phyloP scores from a whole-genome alignment of 2,329 filamentous ascomycete genomes.

The Sarocladiaceae sp. region DNA sequence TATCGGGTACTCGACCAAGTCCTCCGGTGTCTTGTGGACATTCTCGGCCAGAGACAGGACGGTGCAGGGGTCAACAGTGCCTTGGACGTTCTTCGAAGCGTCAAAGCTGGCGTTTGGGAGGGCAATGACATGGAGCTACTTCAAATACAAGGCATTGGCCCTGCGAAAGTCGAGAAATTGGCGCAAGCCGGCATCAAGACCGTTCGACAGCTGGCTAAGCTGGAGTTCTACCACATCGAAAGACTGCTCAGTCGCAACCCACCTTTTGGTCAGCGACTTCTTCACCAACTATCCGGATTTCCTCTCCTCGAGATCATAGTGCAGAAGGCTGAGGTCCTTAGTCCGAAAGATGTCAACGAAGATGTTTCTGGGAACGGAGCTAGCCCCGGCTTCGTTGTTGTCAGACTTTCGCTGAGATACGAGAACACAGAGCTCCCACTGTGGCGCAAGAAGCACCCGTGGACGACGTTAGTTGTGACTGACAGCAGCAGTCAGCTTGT shows the following conservation, averaged over 20 bases:
- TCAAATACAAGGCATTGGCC: slow-evolving; percentile 74
- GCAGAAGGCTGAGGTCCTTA: slow-evolving; percentile 27
- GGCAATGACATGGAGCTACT: slow-evolving; percentile 72
- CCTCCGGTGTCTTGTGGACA: slow-evolving; percentile 31
- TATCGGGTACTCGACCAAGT: slow-evolving; percentile 26
- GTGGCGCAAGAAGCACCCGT: slow-evolving; percentile 61
- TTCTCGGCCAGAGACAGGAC: slow-evolving; percentile 42
- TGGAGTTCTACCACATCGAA: slow-evolving; percentile 70
- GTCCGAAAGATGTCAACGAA: background rate
- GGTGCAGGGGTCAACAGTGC: slow-evolving; percentile 58
- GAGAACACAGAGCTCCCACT: slow-evolving; percentile 55
- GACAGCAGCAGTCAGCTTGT: slow-evolving; percentile 45
- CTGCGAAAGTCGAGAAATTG: slow-evolving; percentile 68
- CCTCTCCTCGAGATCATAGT: slow-evolving; percentile 35
- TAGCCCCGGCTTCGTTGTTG: slow-evolving; percentile 19
- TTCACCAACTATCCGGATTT: slow-evolving; percentile 61
- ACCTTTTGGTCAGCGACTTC: slow-evolving; percentile 69
- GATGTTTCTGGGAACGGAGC: background rate
- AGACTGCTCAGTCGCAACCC: slow-evolving; percentile 70
- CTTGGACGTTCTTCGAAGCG: slow-evolving; percentile 70
- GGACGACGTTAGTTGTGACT: slow-evolving; percentile 68
- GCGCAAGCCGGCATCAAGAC: slow-evolving; percentile 62
- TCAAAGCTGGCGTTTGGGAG: slow-evolving; percentile 76
- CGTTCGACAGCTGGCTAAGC: slow-evolving; percentile 61
- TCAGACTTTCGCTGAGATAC: slow-evolving; percentile 65